phyloP scores from a whole-genome alignment of 116 monocot species.

The Dioscorea cayenensis region DNA sequence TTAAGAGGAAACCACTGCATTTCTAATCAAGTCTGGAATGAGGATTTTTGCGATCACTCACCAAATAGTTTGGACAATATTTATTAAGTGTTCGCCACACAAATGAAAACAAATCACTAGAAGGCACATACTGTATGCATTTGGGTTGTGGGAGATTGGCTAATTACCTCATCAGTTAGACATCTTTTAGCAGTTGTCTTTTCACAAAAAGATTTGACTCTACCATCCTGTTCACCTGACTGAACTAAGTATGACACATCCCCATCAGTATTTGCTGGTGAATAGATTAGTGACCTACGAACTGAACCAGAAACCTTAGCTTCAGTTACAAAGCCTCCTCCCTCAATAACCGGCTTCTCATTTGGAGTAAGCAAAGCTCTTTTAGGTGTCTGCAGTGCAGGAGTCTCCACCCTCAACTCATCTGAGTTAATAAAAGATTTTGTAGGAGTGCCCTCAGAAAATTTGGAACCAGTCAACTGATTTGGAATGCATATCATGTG shows the following conservation, averaged over 20 bases:
- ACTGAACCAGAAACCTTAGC: slow-evolving; percentile 33
- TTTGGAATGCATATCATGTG: slow-evolving; percentile 12
- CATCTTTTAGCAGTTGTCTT: slow-evolving; percentile 1
- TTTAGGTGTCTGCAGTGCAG: slow-evolving; percentile 44
- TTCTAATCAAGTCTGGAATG: not conserved
- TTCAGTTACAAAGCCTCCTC: slow-evolving; percentile 9
- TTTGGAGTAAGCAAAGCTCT: slow-evolving; percentile 34
- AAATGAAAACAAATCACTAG: not conserved
- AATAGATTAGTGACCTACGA: slow-evolving; percentile 49
- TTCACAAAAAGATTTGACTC: slow-evolving; percentile 1
- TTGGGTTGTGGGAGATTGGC: not conserved
- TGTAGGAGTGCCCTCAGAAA: slow-evolving; percentile 26
- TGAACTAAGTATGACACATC: not conserved
- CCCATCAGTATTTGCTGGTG: slow-evolving; percentile 29
- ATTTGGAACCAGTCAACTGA: not conserved
- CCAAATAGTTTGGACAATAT: not conserved
- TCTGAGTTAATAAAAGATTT: slow-evolving; percentile 14
- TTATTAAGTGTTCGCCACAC: not conserved
- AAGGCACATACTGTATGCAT: not conserved
- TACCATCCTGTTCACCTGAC: not conserved
- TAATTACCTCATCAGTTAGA: slow-evolving; percentile 9
- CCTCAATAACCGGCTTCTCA: slow-evolving; percentile 19
- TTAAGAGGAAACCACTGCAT: not conserved
- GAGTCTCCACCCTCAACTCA: slow-evolving; percentile 34
- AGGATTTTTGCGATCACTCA: not conserved